Evolutionary conservation across 441 rosid species (phyloP).

Genomic region (Jatropha podagrica): DNA sequence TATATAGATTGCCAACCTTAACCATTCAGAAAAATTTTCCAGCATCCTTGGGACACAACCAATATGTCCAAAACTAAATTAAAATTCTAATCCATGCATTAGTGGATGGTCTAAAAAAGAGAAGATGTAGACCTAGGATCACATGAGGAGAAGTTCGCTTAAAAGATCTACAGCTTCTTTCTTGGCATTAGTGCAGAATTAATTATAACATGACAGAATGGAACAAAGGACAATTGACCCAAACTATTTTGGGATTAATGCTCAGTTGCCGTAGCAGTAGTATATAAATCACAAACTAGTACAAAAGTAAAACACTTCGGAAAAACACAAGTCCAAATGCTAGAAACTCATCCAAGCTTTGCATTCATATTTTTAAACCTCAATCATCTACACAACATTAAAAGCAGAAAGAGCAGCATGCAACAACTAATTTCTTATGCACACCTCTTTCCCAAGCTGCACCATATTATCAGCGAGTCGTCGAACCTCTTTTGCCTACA

Average conservation of each 20-base stretch:
- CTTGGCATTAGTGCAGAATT: too few relatives aligned
- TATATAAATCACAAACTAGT: too few relatives aligned
- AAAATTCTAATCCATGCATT: not conserved
- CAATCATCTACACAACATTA: too few relatives aligned
- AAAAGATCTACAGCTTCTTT: too few relatives aligned
- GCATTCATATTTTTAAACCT: not conserved
- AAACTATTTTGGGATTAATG: too few relatives aligned
- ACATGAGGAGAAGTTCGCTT: too few relatives aligned
- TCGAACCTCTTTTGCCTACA: conserved; percentile 81
- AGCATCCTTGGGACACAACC: not conserved
- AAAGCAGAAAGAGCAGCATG: not conserved
- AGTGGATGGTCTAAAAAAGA: too few relatives aligned
- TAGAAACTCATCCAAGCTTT: not conserved
- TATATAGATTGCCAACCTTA: not conserved
- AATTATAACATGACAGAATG: too few relatives aligned
- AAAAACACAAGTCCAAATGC: not conserved
- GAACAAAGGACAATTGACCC: too few relatives aligned
- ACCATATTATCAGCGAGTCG: conserved; percentile 91
- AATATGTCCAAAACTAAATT: not conserved
- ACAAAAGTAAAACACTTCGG: not conserved
- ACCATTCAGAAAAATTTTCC: not conserved
- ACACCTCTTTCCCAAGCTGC: conserved; percentile 87
- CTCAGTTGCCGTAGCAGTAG: too few relatives aligned
- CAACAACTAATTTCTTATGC: not conserved
- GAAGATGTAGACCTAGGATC: too few relatives aligned